phyloP scores from a whole-genome alignment of 768 basidiomycete species.

The Sutorius australiensis region DNA sequence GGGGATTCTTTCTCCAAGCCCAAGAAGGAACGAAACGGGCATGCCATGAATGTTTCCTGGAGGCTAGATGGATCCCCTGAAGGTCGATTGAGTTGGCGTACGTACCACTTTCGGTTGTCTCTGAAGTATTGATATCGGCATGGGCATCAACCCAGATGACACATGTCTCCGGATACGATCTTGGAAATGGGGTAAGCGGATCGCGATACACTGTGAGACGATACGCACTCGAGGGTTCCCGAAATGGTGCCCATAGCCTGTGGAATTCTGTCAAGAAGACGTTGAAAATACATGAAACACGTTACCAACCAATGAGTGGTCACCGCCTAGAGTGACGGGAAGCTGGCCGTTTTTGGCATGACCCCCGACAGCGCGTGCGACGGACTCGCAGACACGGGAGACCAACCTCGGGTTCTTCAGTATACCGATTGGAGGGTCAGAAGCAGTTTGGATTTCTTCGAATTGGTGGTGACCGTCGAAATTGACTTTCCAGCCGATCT shows the following conservation, averaged over 20 bases:
- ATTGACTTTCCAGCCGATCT: slow-evolving; percentile 83
- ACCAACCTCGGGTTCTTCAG: slow-evolving; percentile 91
- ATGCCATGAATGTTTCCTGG: slow-evolving; percentile 96
- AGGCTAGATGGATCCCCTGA: not conserved
- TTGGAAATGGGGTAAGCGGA: slow-evolving; percentile 26
- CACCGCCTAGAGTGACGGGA: slow-evolving; percentile 90
- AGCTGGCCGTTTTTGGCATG: slow-evolving; percentile 78
- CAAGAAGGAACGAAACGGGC: slow-evolving; percentile 91
- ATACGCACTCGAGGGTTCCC: slow-evolving; percentile 71
- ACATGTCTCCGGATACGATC: slow-evolving; percentile 73
- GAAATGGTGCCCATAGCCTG: slow-evolving; percentile 92
- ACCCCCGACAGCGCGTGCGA: slow-evolving; percentile 70
- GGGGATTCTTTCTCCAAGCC: slow-evolving; percentile 37
- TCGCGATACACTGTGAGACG: not conserved
- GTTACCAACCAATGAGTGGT: slow-evolving; percentile 80
- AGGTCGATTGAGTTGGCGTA: not conserved
- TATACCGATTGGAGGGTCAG: slow-evolving; percentile 70
- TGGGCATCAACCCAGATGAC: slow-evolving; percentile 98
- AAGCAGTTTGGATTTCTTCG: slow-evolving; percentile 58
- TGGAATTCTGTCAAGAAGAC: not conserved
- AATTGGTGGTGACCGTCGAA: slow-evolving; percentile 92
- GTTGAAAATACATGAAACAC: slow-evolving; percentile 1
- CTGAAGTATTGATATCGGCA: slow-evolving; percentile 90
- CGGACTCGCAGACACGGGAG: slow-evolving; percentile 72
- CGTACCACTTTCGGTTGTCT: slow-evolving; percentile 72